Base-by-base conservation (phyloP, 192 early-diverging fungal genomes). In the Gamsiella multidivaricata region DNA sequence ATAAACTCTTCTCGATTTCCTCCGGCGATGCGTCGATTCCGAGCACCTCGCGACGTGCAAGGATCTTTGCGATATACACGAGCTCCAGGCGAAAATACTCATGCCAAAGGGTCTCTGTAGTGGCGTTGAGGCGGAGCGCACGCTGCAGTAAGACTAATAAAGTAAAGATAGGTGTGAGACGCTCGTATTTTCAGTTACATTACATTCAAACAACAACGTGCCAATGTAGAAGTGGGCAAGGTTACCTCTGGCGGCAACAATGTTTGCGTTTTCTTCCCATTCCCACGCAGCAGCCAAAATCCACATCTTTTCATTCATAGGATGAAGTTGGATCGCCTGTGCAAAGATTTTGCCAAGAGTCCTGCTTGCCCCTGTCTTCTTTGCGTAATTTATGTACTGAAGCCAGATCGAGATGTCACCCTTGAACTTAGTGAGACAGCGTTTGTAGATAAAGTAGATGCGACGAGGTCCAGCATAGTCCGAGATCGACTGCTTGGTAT, bases 31-130 rank as follows among this genome's bases (percentile, higher is more conserved):
- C 45, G 31, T 71, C 74, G 26, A 93, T 88, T 53, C 94, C 94
- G 23, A 97, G 85, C 9, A 99, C 82, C 36, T 88, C 82, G 52
- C 95, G 80, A 49, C 97, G 86, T 12, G 90, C 89, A 64, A 88
- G 88, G 59, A 97, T 88, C 84, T 95, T 94, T 56, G 94, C 93
- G 25, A 94, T 84, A 69, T 93, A 96, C 25, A 95, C 81, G 23
- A 97, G 79, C 79, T 99, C 97, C 33, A 99, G 86, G 36, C 91
- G 89, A 66, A 97, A 96, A 79, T 97, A 99, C 80, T 97, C 95
- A 31, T 89, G 83, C 96, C 96, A 99, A 37, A 99, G 84, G 60
- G 79, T 81, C 61, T 84, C 79, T 61, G 83, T 71, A 28, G 90
- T 85, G 1, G 91, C 83, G 52, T 95, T 97, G 25, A 98, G 75